Evolutionary conservation across 768 basidiomycete species (phyloP).

Genomic region (Calocybe gangraenosa): DNA sequence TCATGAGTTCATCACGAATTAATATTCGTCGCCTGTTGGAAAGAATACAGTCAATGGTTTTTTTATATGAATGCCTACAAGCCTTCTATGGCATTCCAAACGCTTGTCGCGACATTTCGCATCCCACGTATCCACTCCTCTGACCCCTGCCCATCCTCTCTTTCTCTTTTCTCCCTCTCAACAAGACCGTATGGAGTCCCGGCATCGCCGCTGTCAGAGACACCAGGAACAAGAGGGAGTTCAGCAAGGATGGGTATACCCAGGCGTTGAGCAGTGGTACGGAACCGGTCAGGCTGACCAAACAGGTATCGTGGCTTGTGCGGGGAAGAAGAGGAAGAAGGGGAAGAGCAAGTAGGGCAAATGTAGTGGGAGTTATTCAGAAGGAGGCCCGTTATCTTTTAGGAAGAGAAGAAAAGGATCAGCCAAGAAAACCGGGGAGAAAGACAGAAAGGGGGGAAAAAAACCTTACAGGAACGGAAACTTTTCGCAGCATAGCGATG

Average conservation of each 20-base stretch:
- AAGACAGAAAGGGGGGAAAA: neutral
- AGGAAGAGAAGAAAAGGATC: constrained; percentile 1
- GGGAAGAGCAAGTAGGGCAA: constrained; percentile 62
- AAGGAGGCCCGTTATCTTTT: constrained; percentile 86
- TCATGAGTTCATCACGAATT: too few species aligned
- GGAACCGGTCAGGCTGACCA: constrained; percentile 66
- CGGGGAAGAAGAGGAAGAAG: constrained; percentile 8
- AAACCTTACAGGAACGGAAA: constrained; percentile 73
- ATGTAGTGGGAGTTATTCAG: constrained; percentile 87
- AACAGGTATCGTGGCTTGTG: constrained; percentile 53
- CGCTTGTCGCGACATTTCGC: constrained; percentile 11
- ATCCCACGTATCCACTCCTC: constrained; percentile 16
- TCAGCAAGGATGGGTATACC: constrained; percentile 68
- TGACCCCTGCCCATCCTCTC: constrained; percentile 10
- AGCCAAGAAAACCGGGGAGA: neutral
- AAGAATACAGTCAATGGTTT: too few species aligned
- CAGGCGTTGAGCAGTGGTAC: constrained; percentile 51
- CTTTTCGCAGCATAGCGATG: constrained; percentile 87
- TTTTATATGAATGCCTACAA: neutral
- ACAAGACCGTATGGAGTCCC: constrained; percentile 35
- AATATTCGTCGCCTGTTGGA: too few species aligned
- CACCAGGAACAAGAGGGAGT: constrained; percentile 72
- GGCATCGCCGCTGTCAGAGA: constrained; percentile 68
- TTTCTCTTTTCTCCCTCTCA: constrained; percentile 12
- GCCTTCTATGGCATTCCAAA: constrained; percentile 8